These are phyloP conservation scores for Trichosporon coremiiforme DNA, from an alignment of 1,284 basidiomycete genomes.

Conservation along the genomic window DNA sequence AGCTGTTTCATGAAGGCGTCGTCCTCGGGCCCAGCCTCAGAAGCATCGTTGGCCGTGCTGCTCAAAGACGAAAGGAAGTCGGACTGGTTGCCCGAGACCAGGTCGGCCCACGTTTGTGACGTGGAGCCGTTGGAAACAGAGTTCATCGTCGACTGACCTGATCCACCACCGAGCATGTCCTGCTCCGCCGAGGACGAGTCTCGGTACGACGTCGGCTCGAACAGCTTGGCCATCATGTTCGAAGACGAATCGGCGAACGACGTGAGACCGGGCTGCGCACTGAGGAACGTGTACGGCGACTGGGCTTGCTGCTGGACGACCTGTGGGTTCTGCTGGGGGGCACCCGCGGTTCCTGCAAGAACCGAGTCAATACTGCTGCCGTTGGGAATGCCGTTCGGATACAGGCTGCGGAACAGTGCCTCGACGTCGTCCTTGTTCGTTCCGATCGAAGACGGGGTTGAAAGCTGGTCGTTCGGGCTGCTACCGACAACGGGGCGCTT, in stretches of 20 bases:
- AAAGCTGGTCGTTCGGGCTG: constrained; percentile 24
- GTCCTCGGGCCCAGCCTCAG: constrained; percentile 34
- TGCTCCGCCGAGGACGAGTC: constrained; percentile 21
- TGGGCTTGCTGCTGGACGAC: constrained; percentile 21
- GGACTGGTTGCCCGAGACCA: constrained; percentile 43
- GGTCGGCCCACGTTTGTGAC: constrained; percentile 34
- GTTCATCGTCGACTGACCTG: background rate
- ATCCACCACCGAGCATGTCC: background rate
- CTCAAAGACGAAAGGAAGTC: constrained; percentile 49
- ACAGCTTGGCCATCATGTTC: constrained; percentile 30
- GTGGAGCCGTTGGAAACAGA: background rate
- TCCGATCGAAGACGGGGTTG: constrained; percentile 27
- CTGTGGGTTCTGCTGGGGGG: constrained; percentile 16
- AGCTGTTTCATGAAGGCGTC: constrained; percentile 47
- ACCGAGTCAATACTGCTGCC: constrained; percentile 24
- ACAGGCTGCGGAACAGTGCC: constrained; percentile 51
- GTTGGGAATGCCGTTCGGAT: constrained; percentile 39
- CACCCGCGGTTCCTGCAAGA: constrained; percentile 12
- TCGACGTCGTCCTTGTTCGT: constrained; percentile 43
- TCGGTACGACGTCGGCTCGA: constrained; percentile 34
- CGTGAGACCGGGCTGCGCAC: constrained; percentile 40
- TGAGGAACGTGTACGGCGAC: constrained; percentile 40
- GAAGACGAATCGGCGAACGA: constrained; percentile 41
- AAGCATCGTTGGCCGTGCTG: constrained; percentile 22
- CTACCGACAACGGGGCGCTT: background rate